Percentiles rank a stretch among this genome's conserved stretches.
phyloP scores from a whole-genome alignment of 129 eudicot species.

The Tagetes erecta region DNA sequence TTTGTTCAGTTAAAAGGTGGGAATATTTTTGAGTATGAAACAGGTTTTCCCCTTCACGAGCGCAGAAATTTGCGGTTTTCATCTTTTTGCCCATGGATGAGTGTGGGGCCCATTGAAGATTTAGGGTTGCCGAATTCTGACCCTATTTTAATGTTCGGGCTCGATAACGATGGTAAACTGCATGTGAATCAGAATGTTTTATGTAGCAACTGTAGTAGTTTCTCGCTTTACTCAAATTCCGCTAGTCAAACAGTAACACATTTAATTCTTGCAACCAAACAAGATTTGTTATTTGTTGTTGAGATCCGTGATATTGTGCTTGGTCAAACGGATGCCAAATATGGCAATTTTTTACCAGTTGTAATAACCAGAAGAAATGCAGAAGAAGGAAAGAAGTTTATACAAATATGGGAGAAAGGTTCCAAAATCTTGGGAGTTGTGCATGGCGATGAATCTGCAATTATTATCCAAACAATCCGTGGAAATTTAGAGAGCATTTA shows the following conservation, averaged over 20 bases:
- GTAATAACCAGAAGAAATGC: conserved; percentile 50
- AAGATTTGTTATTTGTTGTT: conserved; percentile 68
- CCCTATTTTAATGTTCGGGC: conserved; percentile 70
- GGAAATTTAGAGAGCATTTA: conserved; percentile 90
- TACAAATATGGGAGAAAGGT: conserved; percentile 92
- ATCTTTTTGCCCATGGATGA: conserved; percentile 85
- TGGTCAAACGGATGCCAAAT: conserved; percentile 50
- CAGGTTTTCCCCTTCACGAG: conserved; percentile 43
- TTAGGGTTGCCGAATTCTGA: conserved; percentile 26
- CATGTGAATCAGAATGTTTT: conserved; percentile 60
- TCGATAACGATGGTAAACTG: conserved; percentile 63
- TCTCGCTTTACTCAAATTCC: conserved; percentile 72
- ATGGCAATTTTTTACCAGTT: conserved; percentile 70
- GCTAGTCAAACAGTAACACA: conserved; percentile 59
- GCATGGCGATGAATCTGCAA: conserved; percentile 92
- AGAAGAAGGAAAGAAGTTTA: conserved; percentile 62
- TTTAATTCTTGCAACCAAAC: conserved; percentile 80
- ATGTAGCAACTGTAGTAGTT: conserved; percentile 84
- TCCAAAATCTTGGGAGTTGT: conserved; percentile 76
- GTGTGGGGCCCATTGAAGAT: conserved; percentile 45
- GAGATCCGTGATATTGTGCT: conserved; percentile 63
- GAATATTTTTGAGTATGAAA: conserved; percentile 48
- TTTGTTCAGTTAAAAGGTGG: conserved; percentile 77
- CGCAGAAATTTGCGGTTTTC: conserved; percentile 47
- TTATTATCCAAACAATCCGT: conserved; percentile 78